Percentiles rank a stretch among this genome's conserved stretches.
phyloP scores from a whole-genome alignment of 495 filamentous ascomycete species.

The Emericellopsis terricola region DNA sequence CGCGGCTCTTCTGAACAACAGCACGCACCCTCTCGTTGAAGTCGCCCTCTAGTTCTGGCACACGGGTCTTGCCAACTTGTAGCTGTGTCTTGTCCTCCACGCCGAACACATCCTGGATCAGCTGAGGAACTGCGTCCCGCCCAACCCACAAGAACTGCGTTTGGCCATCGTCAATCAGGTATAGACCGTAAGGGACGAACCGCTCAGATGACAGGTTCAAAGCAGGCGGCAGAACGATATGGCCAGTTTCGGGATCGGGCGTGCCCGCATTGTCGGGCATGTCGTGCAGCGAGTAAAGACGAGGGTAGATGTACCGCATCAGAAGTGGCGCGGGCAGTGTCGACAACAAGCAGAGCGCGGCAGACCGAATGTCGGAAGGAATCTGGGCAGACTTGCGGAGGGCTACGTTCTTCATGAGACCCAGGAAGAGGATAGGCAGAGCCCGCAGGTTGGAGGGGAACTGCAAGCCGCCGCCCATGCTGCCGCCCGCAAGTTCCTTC shows the following conservation, averaged over 20 bases:
- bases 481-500: conserved; percentile 91
- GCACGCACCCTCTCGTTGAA: conserved; percentile 88
- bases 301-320: conserved; percentile 94
- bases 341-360: conserved; percentile 79
- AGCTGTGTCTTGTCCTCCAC: conserved; percentile 59
- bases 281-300: conserved; percentile 85
- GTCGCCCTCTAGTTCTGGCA: conserved; percentile 83
- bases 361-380: conserved; percentile 85
- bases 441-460: conserved; percentile 85
- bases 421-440: conserved; percentile 78
- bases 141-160: conserved; percentile 98
- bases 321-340: conserved; percentile 81
- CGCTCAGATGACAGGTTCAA: conserved; percentile 77
- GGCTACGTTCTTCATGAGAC: conserved; percentile 88
- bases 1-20: conserved; percentile 78
- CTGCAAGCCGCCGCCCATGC: conserved; percentile 84
- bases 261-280: conserved; percentile 92
- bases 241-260: conserved; percentile 67
- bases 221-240: conserved; percentile 70
- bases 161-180: conserved; percentile 93
- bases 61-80: conserved; percentile 72
- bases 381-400: conserved; percentile 92
- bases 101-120: conserved; percentile 81
- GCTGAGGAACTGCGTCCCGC: conserved; percentile 76
- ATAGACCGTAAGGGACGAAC: conserved; percentile 84